These are phyloP conservation scores for Mycosphaerella arachidis DNA, from an alignment of 2,329 filamentous ascomycete species.

Conservation along the genomic window DNA sequence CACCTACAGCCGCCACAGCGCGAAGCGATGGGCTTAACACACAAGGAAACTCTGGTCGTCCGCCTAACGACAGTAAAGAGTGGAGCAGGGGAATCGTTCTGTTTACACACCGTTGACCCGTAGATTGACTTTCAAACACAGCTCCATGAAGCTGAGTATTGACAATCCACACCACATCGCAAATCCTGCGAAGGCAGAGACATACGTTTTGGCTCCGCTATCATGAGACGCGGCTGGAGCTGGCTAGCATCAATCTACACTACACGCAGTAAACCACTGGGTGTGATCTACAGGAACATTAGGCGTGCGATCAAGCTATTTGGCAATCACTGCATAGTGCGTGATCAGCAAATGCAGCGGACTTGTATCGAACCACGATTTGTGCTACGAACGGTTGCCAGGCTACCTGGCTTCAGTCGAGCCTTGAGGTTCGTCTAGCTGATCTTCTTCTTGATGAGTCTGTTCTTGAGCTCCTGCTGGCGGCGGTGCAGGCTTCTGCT, in stretches of 20 bases:
- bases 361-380: neutral
- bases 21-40: neutral
- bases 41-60: slow-evolving; percentile 1
- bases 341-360: neutral
- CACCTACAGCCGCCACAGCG: neutral
- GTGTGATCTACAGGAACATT: neutral
- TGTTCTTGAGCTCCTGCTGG: neutral
- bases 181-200: neutral
- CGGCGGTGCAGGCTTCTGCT: neutral
- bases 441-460: neutral
- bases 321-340: neutral
- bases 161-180: neutral
- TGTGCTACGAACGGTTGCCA: neutral
- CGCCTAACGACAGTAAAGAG: neutral
- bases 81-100: slow-evolving; percentile 1
- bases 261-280: neutral
- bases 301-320: neutral
- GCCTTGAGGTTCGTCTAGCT: slow-evolving; percentile 1
- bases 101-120: slow-evolving; percentile 1
- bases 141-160: neutral
- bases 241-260: neutral
- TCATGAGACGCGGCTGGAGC: slow-evolving; percentile 1
- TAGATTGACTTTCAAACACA: slow-evolving; percentile 5
- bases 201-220: neutral
- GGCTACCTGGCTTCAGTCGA: neutral